Evolutionary conservation across 23 red algal genomes (phyloP).

Genomic region (Gracilaria domingensis): DNA sequence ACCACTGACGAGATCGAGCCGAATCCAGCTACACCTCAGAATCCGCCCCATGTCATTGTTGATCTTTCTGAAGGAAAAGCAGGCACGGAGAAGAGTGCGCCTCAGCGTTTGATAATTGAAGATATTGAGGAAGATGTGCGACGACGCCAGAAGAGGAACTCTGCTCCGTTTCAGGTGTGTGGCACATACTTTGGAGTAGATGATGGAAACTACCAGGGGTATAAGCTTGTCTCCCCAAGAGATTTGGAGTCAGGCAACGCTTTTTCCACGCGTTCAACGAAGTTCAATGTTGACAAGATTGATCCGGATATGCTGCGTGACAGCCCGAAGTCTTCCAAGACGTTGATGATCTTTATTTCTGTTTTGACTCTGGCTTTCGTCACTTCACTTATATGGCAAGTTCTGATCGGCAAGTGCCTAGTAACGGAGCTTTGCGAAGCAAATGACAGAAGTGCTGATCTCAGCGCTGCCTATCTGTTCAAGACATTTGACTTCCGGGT

Average conservation of each 20-base stretch:
- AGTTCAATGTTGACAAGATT: not conserved
- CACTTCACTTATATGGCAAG: conserved; percentile 48
- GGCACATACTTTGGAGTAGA: not conserved
- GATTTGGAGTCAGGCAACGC: not conserved
- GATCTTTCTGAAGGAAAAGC: too few species aligned
- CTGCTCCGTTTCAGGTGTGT: not conserved
- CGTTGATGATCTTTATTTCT: not conserved
- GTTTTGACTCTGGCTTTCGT: not conserved
- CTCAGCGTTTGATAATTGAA: too few species aligned
- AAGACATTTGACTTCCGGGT: conserved; percentile 70
- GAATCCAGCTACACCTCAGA: too few species aligned
- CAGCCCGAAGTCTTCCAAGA: not conserved
- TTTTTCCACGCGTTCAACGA: not conserved
- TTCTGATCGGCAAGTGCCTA: conserved; percentile 52
- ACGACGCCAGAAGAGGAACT: too few species aligned
- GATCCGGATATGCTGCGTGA: conserved; percentile 12
- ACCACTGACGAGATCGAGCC: too few species aligned
- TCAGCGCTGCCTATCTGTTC: conserved; percentile 54
- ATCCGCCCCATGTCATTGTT: too few species aligned
- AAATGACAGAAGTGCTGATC: conserved; percentile 54
- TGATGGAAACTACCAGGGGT: not conserved
- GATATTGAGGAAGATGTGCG: too few species aligned
- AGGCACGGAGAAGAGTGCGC: too few species aligned
- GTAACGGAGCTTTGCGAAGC: conserved; percentile 58
- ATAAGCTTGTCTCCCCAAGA: not conserved